Evolutionary conservation across 2,329 filamentous ascomycete species (phyloP), one percentile per base, ranked within the genome.

Genomic region (Alternaria burnsii): DNA sequence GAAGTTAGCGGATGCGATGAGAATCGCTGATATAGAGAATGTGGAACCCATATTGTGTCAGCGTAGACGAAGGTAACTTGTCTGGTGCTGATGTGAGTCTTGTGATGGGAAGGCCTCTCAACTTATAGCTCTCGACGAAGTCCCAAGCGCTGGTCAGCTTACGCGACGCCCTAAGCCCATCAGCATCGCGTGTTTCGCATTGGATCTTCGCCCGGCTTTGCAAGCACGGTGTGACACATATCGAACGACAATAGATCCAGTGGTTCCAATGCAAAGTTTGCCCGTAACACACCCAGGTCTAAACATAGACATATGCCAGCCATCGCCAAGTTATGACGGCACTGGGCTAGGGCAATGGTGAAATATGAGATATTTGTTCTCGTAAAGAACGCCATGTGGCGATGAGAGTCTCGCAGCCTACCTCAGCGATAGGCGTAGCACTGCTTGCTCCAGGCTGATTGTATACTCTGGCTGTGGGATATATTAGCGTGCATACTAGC

Each of bases 1-100:
- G 16, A 68, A 47, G 8, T 58, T 44, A 28, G 57, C 28, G 32
- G 36, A 40, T 4, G 44, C 28, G 41, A 55, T 59, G 14, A 36
- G 61, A 16, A 47, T 30, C 34, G 44, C 36, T 36, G 51, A 58
- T 51, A 48, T 32, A 38, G 22, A 34, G n/a, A 51, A 42, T 14
- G 20, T 44, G 41, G 30, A 22, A 11, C 32, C 26, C 54, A 57
- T 57, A 2, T 43, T 43, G 54, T 44, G 4, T 16, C 10, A 26
- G 11, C 16, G 32, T 24, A 38, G 32, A 20, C 12, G n/a, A 30
- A 10, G 7, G 2, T 12, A 6, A 18, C 8, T 41, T 9, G 5
- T 41, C 20, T 48, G 28, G 3, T 47, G 44, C 12, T 48, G 44
- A 48, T 34, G 18, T 48, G 44, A 34, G 28, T 32, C 5, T 34